phyloP scores from a whole-genome alignment of 139 green algal species.

The Coccomyxa sp. region DNA sequence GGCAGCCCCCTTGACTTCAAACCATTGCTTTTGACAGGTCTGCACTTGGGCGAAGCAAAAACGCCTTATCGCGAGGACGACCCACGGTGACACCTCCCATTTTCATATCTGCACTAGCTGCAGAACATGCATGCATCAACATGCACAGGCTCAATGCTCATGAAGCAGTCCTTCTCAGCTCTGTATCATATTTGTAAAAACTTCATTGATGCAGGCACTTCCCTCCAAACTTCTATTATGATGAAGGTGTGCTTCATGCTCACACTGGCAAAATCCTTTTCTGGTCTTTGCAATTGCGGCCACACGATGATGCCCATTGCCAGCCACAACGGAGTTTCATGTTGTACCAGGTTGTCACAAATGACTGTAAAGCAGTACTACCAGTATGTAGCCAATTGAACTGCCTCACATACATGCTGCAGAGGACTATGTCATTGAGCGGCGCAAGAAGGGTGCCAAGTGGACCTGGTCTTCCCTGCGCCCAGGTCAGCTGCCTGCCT shows the following conservation, averaged over 20 bases:
- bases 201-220: background rate
- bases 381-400: background rate
- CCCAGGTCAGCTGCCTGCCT: background rate
- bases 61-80: too few species aligned
- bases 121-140: background rate
- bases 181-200: background rate
- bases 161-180: background rate
- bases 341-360: background rate
- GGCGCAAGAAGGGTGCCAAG: background rate
- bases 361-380: background rate
- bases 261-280: background rate
- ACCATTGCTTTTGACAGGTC: background rate
- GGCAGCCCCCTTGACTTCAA: too few species aligned
- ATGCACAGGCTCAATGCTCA: background rate
- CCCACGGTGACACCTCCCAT: too few species aligned
- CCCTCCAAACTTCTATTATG: background rate
- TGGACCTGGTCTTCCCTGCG: constrained; percentile 1
- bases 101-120: background rate
- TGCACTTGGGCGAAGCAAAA: background rate
- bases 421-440: background rate
- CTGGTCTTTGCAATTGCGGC: background rate
- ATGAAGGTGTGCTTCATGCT: background rate
- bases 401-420: background rate
- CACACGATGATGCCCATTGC: background rate
- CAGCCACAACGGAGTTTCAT: background rate